Base-by-base conservation (phyloP, 495 filamentous ascomycete genomes). In the Penicillium samsonianum region DNA sequence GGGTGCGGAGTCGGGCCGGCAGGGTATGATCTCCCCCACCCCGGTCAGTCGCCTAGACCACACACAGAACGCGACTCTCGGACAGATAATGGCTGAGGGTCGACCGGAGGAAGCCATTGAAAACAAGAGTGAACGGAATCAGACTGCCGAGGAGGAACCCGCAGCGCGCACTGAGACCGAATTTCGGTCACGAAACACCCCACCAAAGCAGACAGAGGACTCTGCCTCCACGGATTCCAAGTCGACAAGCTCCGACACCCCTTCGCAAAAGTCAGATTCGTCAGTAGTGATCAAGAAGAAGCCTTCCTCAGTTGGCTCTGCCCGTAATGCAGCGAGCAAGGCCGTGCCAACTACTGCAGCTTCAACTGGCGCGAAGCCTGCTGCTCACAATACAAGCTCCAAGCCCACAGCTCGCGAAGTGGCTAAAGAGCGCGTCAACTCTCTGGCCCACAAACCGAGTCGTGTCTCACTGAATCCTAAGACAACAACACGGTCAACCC, bases 221-320 rank as follows among this genome's bases (percentile, higher is more conserved):
- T 58, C 65, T 31, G 33, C 40, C 46, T 33, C 46, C 14, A 35
- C 47, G 26, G 47, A 42, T 17, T 43, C 63, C 23, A 62, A 61
- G 35, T 37, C 54, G 16, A 2, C 41, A 20, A 45, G 42, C 56
- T 42, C 62, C 53, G 28, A 57, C 53, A 35, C 55, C 54, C 11
- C 62, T 11, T 33, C 65, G 4, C 67, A 75, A 17, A 60, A 68
- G 19, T 10, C 65, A 19, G 42, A 70, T 41, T 61, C 64, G 11
- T 63, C 70, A 26, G 50, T 16, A 30, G 40, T 2, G 19, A 60
- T 70, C 3, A 69, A 68, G 50, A 80, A 78, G 57, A 70, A 67
- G 30, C 73, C 75, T 20, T 72, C 76, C n/a, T 71, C 67, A 22
- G 70, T 76, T 40, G 64, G 74, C 22, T 66, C 75, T 19, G 57